phyloP scores from a whole-genome alignment of 2,329 filamentous ascomycete species.

The Fonsecaea multimorphosa region DNA sequence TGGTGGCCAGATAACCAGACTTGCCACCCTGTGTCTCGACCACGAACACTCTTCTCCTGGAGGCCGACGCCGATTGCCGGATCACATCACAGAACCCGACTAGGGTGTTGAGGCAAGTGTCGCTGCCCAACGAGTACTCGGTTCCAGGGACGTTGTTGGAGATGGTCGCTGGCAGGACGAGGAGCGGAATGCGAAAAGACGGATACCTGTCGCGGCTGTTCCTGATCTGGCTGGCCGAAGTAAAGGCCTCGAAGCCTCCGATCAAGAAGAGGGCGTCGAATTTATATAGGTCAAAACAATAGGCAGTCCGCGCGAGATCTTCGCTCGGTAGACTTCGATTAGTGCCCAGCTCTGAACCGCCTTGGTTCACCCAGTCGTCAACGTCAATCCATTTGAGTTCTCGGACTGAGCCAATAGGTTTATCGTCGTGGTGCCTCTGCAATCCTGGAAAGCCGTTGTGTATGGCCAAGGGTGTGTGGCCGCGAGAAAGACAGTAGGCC shows the following conservation, averaged over 20 bases:
- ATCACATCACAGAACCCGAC: conserved; percentile 97
- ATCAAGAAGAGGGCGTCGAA: conserved; percentile 92
- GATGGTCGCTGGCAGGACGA: conserved; percentile 91
- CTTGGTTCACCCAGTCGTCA: conserved; percentile 93
- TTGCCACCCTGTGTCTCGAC: conserved; percentile 96
- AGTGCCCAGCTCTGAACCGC: conserved; percentile 96
- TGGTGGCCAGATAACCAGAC: conserved; percentile 90
- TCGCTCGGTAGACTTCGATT: conserved; percentile 91
- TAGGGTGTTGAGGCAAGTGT: conserved; percentile 94
- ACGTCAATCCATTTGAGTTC: conserved; percentile 92
- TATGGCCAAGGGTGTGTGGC: conserved; percentile 88
- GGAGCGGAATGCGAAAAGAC: conserved; percentile 89
- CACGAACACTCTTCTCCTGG: conserved; percentile 90
- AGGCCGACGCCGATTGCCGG: conserved; percentile 93
- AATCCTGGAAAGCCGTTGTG: conserved; percentile 97
- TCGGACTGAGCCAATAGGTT: conserved; percentile 80
- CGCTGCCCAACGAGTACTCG: conserved; percentile 94
- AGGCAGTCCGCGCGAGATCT: conserved; percentile 81
- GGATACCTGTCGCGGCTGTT: conserved; percentile 78
- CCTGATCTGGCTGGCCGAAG: conserved; percentile 84
- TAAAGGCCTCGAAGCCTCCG: conserved; percentile 96
- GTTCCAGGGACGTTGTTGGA: conserved; percentile 98
- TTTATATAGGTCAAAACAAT: conserved; percentile 81
- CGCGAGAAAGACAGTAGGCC: conserved; percentile 86
- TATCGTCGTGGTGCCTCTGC: conserved; percentile 84